Conservation (phyloP, 163 green algal genomes). For the Botryococcus braunii region DNA sequence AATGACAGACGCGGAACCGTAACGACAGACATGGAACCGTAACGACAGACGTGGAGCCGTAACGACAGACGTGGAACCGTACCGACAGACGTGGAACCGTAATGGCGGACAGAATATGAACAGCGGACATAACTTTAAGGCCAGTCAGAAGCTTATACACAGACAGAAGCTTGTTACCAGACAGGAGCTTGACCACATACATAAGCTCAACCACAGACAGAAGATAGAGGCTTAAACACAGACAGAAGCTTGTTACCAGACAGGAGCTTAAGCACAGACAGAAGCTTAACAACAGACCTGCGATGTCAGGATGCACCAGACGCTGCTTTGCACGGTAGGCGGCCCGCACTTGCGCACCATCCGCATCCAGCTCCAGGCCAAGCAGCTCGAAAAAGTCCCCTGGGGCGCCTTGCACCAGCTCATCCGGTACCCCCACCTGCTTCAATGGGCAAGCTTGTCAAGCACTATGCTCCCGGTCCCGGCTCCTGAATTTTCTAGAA, state of each 20-base stretch:
- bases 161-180: background rate
- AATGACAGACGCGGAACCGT: too few species aligned
- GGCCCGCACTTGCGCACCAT: conserved; percentile 10
- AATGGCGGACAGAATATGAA: too few species aligned
- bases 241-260: background rate
- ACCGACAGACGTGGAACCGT: too few species aligned
- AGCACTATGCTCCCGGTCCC: too few species aligned
- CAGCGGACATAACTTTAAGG: background rate
- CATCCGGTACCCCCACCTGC: background rate
- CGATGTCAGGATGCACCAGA: conserved; percentile 33
- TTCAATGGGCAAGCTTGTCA: too few species aligned
- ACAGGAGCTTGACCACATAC: background rate
- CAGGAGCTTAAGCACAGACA: background rate
- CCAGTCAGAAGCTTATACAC: background rate
- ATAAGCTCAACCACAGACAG: too few species aligned
- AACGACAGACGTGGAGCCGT: too few species aligned
- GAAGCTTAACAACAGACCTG: background rate
- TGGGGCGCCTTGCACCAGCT: conserved; percentile 6
- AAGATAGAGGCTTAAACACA: background rate
- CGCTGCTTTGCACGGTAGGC: conserved; percentile 23
- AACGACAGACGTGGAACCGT: too few species aligned
- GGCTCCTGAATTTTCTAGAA: too few species aligned
- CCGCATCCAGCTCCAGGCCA: conserved; percentile 18
- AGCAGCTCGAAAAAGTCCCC: conserved; percentile 33
- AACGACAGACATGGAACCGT: too few species aligned